phyloP scores from a whole-genome alignment of 768 basidiomycete genomes.

The Mycena polygramma region DNA sequence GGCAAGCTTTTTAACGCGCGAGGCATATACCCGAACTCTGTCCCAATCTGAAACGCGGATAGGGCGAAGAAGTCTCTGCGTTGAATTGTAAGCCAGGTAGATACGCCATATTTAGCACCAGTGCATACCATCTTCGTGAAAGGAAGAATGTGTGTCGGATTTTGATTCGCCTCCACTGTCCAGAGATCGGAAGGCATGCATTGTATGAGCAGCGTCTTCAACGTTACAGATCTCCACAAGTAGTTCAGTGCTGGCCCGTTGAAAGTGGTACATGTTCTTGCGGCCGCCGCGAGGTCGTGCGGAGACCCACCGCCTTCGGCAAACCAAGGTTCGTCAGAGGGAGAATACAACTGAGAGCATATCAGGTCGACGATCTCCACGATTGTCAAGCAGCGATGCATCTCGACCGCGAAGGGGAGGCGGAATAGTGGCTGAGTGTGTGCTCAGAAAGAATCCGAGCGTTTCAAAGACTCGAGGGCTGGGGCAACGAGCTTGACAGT shows the following conservation, averaged over 20 bases:
- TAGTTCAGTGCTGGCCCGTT: neutral
- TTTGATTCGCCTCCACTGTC: neutral
- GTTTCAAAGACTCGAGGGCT: too few species aligned
- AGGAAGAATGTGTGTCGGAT: neutral
- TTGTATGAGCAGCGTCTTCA: neutral
- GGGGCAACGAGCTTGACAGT: too few species aligned
- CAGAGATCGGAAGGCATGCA: slow-evolving; percentile 12
- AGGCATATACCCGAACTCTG: neutral
- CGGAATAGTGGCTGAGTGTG: too few species aligned
- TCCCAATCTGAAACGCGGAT: neutral
- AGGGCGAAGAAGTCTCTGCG: neutral
- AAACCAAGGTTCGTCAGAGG: too few species aligned
- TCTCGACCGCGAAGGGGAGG: too few species aligned
- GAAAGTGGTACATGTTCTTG: neutral
- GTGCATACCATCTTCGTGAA: neutral
- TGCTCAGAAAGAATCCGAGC: too few species aligned
- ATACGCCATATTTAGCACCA: neutral
- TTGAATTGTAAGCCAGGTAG: neutral
- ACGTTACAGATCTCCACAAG: neutral
- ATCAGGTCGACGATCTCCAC: too few species aligned
- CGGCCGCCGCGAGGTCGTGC: neutral
- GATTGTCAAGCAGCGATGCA: too few species aligned
- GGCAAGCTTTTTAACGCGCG: slow-evolving; percentile 1
- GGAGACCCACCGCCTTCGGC: neutral
- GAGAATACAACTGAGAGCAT: too few species aligned